These are phyloP conservation scores for Endogone sp. DNA, from an alignment of 192 early-diverging fungal genomes.

Conservation along the genomic window DNA sequence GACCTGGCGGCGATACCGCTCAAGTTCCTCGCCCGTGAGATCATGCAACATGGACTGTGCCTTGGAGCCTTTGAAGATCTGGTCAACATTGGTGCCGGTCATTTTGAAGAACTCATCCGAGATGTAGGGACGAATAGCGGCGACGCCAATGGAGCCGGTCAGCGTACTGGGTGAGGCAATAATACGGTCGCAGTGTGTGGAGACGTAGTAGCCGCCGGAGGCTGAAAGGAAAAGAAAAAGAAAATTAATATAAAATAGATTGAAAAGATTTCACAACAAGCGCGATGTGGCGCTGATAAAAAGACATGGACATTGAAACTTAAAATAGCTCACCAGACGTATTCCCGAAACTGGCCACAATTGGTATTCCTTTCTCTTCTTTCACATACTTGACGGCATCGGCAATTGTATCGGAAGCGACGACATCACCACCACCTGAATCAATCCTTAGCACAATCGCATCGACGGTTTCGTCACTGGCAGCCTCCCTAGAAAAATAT, in stretches of 20 bases:
- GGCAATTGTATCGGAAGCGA: slow-evolving; percentile 65
- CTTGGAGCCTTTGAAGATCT: slow-evolving; percentile 46
- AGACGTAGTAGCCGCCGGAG: slow-evolving; percentile 56
- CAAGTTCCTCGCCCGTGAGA: slow-evolving; percentile 40
- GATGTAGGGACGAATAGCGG: slow-evolving; percentile 47
- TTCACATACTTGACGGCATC: slow-evolving; percentile 54
- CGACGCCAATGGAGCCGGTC: slow-evolving; percentile 75
- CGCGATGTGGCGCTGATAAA: no score
- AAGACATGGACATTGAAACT: not conserved
- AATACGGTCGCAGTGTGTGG: slow-evolving; percentile 51
- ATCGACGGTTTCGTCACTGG: slow-evolving; percentile 44
- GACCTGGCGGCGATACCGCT: slow-evolving; percentile 39
- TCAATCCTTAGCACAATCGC: slow-evolving; percentile 69
- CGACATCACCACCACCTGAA: slow-evolving; percentile 63
- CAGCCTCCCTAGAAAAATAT: slow-evolving; percentile 42
- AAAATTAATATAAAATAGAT: no score
- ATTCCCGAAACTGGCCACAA: slow-evolving; percentile 64
- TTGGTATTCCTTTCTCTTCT: slow-evolving; percentile 52
- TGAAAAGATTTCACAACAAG: no score
- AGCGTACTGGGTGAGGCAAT: slow-evolving; percentile 60
- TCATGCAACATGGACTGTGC: slow-evolving; percentile 41
- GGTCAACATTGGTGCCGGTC: slow-evolving; percentile 57
- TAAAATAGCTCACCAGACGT: slow-evolving; percentile 23
- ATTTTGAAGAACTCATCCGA: slow-evolving; percentile 52
- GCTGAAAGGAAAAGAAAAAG: no score